Evolutionary conservation across 2,329 filamentous ascomycete species (phyloP), one percentile per base, ranked within the genome.

Genomic region (Herpotrichia juniperi): DNA sequence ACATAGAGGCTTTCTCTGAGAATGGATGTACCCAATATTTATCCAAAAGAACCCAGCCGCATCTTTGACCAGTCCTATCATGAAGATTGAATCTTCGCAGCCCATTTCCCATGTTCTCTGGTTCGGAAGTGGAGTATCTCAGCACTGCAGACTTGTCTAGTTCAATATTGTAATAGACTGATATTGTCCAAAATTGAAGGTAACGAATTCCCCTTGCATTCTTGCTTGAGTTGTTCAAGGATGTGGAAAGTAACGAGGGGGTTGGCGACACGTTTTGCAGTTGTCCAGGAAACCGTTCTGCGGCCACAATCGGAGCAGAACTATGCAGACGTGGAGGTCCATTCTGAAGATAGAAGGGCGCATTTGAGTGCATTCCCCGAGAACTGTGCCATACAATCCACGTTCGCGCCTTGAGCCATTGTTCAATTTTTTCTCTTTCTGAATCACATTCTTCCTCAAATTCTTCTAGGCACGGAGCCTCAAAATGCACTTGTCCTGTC

Each of bases 321-420:
- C 35, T 21, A 11, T 45, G 25, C 16, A 52, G 37, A 31, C 30
- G 35, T 14, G 40, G 35, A 4, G 44, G 50, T 22, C 44, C 44
- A 11, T 52, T 37, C 34, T 8, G 22, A 12, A 28, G 5, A 26
- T 42, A 52, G 12, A 28, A 10, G 10, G 37, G 12, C 12, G 43
- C 47, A 19, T 42, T 48, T 9, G 16, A 11, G 17, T 44, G 21
- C 5, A 17, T 31, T 6, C 46, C 46, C n/a, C 17, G 47, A 26
- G 42, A 45, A 9, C 48, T 51, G 21, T 55, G 44, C 52, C 52
- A 55, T 2, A 39, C 39, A 28, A 55, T 51, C 52, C 52, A 55
- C 10, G n/a, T 21, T 25, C 32, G 22, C 11, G 24, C 28, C 26
- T 46, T 44, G 14, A 32, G 12, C 48, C 43, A 48, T 4, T 5